Evolutionary conservation across 371 early-diverging fungal species (phyloP).

Genomic region (Saksenaea vasiformis): DNA sequence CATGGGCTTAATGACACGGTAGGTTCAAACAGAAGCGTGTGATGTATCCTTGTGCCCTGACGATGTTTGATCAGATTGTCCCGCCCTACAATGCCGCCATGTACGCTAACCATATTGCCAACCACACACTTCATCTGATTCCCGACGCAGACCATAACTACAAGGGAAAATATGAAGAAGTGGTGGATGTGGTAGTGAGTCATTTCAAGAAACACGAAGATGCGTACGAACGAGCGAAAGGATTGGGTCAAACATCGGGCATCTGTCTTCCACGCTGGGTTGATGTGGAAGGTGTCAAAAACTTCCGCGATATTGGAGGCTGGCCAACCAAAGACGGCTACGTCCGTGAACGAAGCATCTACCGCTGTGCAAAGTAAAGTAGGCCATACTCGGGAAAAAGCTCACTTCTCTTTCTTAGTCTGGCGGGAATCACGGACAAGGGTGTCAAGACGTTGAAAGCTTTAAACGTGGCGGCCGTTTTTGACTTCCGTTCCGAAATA

Average conservation of each 20-base stretch:
- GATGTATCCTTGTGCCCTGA: neutral
- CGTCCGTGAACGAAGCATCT: slow-evolving; percentile 46
- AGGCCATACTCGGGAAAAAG: neutral
- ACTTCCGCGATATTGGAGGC: slow-evolving; percentile 66
- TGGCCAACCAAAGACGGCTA: slow-evolving; percentile 49
- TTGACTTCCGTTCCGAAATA: slow-evolving; percentile 59
- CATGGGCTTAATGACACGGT: slow-evolving; percentile 57
- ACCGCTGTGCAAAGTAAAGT: slow-evolving; percentile 35
- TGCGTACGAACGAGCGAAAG: slow-evolving; percentile 43
- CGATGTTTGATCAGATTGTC: slow-evolving; percentile 43
- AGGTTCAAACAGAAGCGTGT: slow-evolving; percentile 9
- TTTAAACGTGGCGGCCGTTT: slow-evolving; percentile 52
- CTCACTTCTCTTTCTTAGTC: slow-evolving; percentile 54
- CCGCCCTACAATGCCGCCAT: slow-evolving; percentile 52
- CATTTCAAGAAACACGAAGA: slow-evolving; percentile 40
- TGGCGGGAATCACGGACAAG: slow-evolving; percentile 71
- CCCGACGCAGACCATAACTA: slow-evolving; percentile 54
- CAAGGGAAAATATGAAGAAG: slow-evolving; percentile 34
- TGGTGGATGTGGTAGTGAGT: slow-evolving; percentile 32
- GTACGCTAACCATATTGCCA: slow-evolving; percentile 47
- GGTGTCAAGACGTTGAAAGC: slow-evolving; percentile 49
- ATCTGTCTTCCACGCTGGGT: slow-evolving; percentile 43
- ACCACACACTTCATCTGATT: slow-evolving; percentile 48
- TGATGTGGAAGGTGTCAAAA: slow-evolving; percentile 62
- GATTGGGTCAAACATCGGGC: slow-evolving; percentile 30